Evolutionary conservation across 2,329 filamentous ascomycete species (phyloP), one percentile per base, ranked within the genome.

Genomic region (Alternaria incomplexa): DNA sequence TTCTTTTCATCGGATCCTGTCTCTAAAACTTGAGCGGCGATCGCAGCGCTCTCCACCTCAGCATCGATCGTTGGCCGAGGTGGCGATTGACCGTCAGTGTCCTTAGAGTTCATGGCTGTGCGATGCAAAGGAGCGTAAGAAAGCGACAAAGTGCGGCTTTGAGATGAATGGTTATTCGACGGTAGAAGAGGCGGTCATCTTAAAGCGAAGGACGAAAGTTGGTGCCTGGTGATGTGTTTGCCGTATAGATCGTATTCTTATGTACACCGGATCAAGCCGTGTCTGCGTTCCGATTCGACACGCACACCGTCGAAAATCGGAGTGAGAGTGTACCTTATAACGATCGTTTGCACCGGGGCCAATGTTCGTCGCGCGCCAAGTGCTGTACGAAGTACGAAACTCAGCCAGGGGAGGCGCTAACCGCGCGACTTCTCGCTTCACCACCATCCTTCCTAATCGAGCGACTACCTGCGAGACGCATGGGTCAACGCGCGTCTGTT

Each of bases 391-490:
- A 40, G 4, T 25, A 30, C 43, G 28, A 20, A 40, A 7, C 23
- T 44, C 23, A 36, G 32, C 43, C 22, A 13, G 15, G 22, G 32
- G 6, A 22, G 7, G 22, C 62, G 61, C 56, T 66, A 69, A 58
- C 61, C 40, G 22, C 17, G 22, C 26, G 25, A 48, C 17, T 26
- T 17, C 30, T 64, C 64, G 61, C 54, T 61, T 66, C 23, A 30
- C 30, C 20, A 53, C 6, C 22, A 15, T 52, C 53, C 17, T 65
- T 67, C 67, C 67, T 44, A 63, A 66, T 66, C 25, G 65, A 62
- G 65, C 61, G 65, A 68, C 20, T 43, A 57, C 44, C n/a, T 68
- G 67, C 67, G 67, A 69, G 51, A 44, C 56, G 13, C 11, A 52
- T 12, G 32, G 52, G 40, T 13, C 48, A 52, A 52, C 28, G 48